Percentiles rank a stretch among this genome's conserved stretches.
These are phyloP conservation scores for Crithidia thermophila DNA, from an alignment of 208 protist species.

Conservation along the genomic window DNA sequence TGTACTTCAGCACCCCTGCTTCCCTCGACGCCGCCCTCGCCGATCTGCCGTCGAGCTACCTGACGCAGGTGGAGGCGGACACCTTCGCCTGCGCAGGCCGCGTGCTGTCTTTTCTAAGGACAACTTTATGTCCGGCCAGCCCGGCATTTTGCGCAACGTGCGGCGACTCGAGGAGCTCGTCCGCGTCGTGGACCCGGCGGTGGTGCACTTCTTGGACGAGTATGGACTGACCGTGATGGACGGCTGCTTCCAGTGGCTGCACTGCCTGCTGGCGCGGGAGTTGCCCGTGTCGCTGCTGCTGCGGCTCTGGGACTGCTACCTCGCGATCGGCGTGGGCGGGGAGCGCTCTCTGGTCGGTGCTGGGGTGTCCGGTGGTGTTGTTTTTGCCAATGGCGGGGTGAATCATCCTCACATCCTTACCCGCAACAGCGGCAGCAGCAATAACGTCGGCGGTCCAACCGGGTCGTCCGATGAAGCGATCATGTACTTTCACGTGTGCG, in stretches of 20 bases:
- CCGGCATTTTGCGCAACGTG: conserved; percentile 79
- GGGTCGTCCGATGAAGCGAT: conserved; percentile 50
- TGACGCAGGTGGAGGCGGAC: conserved; percentile 90
- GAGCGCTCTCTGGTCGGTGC: background rate
- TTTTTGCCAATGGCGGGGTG: no score
- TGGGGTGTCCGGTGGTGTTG: background rate
- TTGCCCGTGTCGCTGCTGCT: conserved; percentile 76
- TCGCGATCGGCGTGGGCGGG: conserved; percentile 59
- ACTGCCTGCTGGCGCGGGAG: conserved; percentile 93
- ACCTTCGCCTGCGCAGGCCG: conserved; percentile 89
- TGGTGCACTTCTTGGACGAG: conserved; percentile 29
- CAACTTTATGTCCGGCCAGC: conserved; percentile 89
- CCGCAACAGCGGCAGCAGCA: no score
- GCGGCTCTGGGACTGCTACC: conserved; percentile 92
- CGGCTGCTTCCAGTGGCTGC: conserved; percentile 92
- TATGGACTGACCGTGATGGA: conserved; percentile 67
- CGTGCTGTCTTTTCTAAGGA: conserved; percentile 89
- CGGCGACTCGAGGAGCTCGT: conserved; percentile 64
- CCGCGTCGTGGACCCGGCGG: conserved; percentile 9
- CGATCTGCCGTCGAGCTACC: conserved; percentile 15
- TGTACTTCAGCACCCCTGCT: conserved; percentile 14
- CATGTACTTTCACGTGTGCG: conserved; percentile 82
- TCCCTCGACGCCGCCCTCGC: conserved; percentile 37
- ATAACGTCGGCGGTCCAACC: no score
- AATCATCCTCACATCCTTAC: no score